These are phyloP conservation scores for Dalechampia spathulata DNA, from an alignment of 441 rosid species.

Conservation along the genomic window DNA sequence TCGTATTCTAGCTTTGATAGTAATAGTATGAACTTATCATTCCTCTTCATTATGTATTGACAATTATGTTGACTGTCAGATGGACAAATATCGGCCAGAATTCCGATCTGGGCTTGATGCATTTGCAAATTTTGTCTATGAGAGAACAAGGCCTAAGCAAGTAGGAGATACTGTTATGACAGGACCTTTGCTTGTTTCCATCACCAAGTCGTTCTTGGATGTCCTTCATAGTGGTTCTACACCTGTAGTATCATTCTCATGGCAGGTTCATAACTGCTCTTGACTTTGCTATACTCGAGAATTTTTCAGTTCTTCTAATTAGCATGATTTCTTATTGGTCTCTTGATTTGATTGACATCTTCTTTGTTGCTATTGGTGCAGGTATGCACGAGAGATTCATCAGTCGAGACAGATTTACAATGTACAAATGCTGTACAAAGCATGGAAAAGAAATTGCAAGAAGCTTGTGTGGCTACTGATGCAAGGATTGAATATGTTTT, in stretches of 20 bases:
- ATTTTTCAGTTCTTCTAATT: too few species aligned
- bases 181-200: slow-evolving; percentile 12
- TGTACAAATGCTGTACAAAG: slow-evolving; percentile 5
- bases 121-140: slow-evolving; percentile 68
- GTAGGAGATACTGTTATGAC: slow-evolving; percentile 6
- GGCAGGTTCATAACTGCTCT: slow-evolving; percentile 3
- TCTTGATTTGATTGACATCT: not conserved
- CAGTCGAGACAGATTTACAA: slow-evolving; percentile 8
- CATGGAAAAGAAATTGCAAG: slow-evolving; percentile 15
- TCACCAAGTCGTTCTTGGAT: slow-evolving; percentile 7
- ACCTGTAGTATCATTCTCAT: slow-evolving; percentile 5
- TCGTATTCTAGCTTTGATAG: not conserved
- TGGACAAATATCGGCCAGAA: slow-evolving; percentile 64
- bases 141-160: slow-evolving; percentile 36
- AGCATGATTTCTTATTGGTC: too few species aligned
- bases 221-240: not conserved
- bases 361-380: slow-evolving; percentile 3
- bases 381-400: slow-evolving; percentile 3
- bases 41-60: slow-evolving; percentile 1
- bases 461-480: slow-evolving; percentile 1
- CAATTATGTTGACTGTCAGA: slow-evolving; percentile 29
- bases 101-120: slow-evolving; percentile 70
- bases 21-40: not conserved
- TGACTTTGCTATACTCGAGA: not conserved
- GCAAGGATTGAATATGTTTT: slow-evolving; percentile 3